Evolutionary conservation across 164 flowering plant species (phyloP), one percentile per base, ranked within the genome.

Genomic region (Kalanchoe fedtschenkoi): DNA sequence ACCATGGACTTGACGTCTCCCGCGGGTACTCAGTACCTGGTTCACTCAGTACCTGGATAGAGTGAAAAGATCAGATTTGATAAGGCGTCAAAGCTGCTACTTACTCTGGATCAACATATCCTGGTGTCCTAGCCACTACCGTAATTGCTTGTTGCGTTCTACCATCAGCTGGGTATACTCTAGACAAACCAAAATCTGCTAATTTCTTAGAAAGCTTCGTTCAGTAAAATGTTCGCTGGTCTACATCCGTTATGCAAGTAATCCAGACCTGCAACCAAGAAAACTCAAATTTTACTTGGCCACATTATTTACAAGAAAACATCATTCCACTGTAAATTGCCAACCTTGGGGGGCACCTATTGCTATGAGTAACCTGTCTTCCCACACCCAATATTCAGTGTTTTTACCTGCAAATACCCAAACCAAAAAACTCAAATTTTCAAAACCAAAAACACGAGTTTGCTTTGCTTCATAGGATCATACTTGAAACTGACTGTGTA

Each of bases 81-180:
- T 29, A 4, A 8, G 56, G 2, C 26, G 3, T 21, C 24, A 1
- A 51, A n/a, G n/a, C n/a, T n/a, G 21, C 13, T 28, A 41, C 73
- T 53, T 67, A 76, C 80, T 73, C 74, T 2, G 77, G 80, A 53
- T 71, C 80, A 6, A 71, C 59, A 26, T 74, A 77, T n/a, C 74
- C 77, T 1, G 58, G 58, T 4, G 80, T 77, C 5, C 78, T 76
- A 13, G 59, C 65, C 3, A 34, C 44, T 21, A 8, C 33, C 3
- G 80, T 74, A 2, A 69, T 32, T n/a, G 53, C 26, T 44, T 6
- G 26, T 17, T 71, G 69, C 42, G 69, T 43, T 5, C 9, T 68
- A 56, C 29, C 34, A 17, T 66, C 73, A 34, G 37, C 29, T 19
- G 35, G 34, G 21, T 65, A 66, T 19, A 30, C 22, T 62, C 62